These are phyloP conservation scores for Sisymbrium altissimum DNA, from an alignment of 345 rosid genomes.

Conservation along the genomic window DNA sequence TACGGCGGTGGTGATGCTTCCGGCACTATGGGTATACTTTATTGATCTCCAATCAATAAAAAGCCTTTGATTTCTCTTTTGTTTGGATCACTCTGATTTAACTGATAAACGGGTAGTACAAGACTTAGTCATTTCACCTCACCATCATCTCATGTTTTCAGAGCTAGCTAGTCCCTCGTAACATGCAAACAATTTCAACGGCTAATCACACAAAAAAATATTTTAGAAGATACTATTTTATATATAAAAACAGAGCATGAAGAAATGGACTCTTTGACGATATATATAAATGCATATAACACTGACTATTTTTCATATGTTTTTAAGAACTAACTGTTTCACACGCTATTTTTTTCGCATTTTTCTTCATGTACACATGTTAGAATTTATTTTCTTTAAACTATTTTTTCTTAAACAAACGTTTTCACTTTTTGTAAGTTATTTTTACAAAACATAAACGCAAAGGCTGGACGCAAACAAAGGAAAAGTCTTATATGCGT, in stretches of 20 bases:
- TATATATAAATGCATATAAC: background rate
- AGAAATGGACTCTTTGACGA: background rate
- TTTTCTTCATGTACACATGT: background rate
- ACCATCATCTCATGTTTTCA: background rate
- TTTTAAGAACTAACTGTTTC: no score
- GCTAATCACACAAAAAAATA: background rate
- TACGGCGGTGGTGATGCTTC: conserved; percentile 84
- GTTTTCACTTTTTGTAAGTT: background rate
- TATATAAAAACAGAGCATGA: background rate
- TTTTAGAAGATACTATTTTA: background rate
- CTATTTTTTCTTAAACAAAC: background rate
- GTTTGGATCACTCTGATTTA: background rate
- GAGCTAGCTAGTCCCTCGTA: background rate
- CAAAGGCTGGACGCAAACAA: background rate
- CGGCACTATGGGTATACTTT: conserved; percentile 70
- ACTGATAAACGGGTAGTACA: background rate
- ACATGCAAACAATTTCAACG: conserved; percentile 18
- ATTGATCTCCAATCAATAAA: background rate
- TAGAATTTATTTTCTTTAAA: background rate
- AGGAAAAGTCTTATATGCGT: background rate
- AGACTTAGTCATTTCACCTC: background rate
- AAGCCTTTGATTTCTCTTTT: background rate
- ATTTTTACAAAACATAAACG: background rate
- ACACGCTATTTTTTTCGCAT: no score
- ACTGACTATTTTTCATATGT: background rate